phyloP scores from a whole-genome alignment of 495 filamentous ascomycete species.

The Parathielavia hyrcaniae region DNA sequence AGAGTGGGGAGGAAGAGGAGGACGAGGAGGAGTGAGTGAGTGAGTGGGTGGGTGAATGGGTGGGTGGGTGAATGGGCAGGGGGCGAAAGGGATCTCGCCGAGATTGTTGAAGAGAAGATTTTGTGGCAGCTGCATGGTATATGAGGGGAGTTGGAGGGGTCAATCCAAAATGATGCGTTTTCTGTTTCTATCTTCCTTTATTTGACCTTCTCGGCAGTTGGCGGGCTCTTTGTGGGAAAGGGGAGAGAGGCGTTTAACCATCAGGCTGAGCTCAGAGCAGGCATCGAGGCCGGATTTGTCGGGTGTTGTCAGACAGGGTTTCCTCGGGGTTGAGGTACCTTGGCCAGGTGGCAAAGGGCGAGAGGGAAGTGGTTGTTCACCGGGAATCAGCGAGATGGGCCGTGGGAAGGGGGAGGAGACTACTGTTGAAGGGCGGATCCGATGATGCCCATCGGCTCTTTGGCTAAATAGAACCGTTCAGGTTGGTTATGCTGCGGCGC shows the following conservation, averaged over 20 bases:
- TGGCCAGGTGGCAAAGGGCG: conserved; percentile 3
- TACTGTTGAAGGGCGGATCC: background rate
- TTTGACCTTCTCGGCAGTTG: background rate
- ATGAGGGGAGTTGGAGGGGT: conserved; percentile 9
- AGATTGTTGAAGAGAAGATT: background rate
- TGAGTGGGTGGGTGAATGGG: too few species aligned
- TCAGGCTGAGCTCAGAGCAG: too few species aligned
- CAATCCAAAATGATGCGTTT: conserved; percentile 19
- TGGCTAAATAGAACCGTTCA: background rate
- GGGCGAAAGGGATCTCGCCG: background rate
- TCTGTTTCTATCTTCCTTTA: conserved; percentile 6
- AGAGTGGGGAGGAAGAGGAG: conserved; percentile 65
- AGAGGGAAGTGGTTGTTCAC: background rate
- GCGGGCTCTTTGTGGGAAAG: background rate
- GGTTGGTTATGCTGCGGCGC: background rate
- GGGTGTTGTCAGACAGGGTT: background rate
- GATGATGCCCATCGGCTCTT: background rate
- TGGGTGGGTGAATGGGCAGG: background rate
- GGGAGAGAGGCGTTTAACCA: background rate
- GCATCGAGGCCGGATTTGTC: background rate
- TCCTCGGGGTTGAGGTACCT: background rate
- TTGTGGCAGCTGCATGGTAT: conserved; percentile 22
- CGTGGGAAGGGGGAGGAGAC: background rate
- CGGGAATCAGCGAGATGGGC: background rate
- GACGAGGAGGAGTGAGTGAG: conserved; percentile 43